These are phyloP conservation scores for Tolypocladium inflatum DNA, from an alignment of 2,329 filamentous ascomycete genomes.

Conservation along the genomic window DNA sequence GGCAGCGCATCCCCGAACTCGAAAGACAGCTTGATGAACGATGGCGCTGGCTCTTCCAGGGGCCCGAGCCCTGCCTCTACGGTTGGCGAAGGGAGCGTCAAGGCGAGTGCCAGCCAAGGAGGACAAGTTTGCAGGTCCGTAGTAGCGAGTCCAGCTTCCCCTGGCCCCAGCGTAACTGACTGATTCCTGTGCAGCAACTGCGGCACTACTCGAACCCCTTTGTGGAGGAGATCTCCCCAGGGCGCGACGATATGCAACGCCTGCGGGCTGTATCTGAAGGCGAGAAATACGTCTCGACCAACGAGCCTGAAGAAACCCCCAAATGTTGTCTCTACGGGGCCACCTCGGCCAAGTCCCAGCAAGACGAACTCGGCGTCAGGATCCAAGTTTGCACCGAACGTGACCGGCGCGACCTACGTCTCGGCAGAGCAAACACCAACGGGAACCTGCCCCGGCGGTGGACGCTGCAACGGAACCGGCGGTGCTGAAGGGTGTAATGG, in stretches of 20 bases:
- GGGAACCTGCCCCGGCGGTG: conserved; percentile 92
- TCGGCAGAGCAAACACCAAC: conserved; percentile 63
- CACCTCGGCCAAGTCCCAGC: conserved; percentile 31
- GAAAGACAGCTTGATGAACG: conserved; percentile 15
- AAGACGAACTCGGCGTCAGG: conserved; percentile 25
- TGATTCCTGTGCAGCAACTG: conserved; percentile 63
- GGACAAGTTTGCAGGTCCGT: conserved; percentile 66
- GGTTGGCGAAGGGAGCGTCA: conserved; percentile 6
- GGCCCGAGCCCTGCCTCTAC: conserved; percentile 18
- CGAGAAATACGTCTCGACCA: conserved; percentile 81
- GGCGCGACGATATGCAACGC: conserved; percentile 97
- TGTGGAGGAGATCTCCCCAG: conserved; percentile 89
- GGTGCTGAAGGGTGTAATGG: conserved; percentile 92
- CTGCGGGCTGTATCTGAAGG: conserved; percentile 89
- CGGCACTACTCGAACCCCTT: conserved; percentile 81
- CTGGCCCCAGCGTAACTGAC: not conserved
- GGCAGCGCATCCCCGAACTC: conserved; percentile 16
- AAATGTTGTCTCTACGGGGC: conserved; percentile 33
- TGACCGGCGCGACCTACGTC: conserved; percentile 59
- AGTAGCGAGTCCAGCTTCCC: not conserved
- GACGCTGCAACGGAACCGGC: conserved; percentile 91
- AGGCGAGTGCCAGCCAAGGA: conserved; percentile 25
- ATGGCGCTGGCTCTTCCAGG: conserved; percentile 12
- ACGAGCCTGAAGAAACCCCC: conserved; percentile 79
- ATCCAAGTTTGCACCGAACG: conserved; percentile 30